Evolutionary conservation across 495 filamentous ascomycete species (phyloP).

Genomic region (Penicillium maclennaniae): DNA sequence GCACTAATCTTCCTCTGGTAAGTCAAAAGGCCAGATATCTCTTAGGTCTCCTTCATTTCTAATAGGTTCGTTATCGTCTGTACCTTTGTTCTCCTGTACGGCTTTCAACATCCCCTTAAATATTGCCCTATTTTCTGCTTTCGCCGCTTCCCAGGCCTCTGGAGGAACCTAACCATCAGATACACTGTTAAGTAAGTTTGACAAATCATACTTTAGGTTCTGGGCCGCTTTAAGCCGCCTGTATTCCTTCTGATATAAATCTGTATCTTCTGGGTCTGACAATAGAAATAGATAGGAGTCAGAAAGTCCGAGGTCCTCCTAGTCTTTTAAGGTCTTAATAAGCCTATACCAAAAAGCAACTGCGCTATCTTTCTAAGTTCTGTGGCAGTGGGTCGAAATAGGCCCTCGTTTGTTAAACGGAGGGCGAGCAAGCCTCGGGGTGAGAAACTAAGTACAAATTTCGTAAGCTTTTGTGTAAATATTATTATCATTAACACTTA

Average conservation of each 20-base stretch:
- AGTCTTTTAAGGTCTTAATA: slow-evolving; percentile 33
- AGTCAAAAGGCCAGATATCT: slow-evolving; percentile 39
- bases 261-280: slow-evolving; percentile 25
- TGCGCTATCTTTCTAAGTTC: slow-evolving; percentile 43
- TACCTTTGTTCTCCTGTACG: slow-evolving; percentile 25
- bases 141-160: slow-evolving; percentile 33
- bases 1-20: slow-evolving; percentile 3
- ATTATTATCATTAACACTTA: slow-evolving; percentile 6
- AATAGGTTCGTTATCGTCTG: slow-evolving; percentile 30
- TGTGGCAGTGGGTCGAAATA: slow-evolving; percentile 44
- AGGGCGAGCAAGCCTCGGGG: slow-evolving; percentile 30
- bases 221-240: slow-evolving; percentile 33
- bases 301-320: slow-evolving; percentile 37
- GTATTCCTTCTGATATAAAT: slow-evolving; percentile 24
- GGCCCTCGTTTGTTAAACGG: slow-evolving; percentile 34
- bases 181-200: slow-evolving; percentile 11
- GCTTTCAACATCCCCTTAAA: slow-evolving; percentile 32
- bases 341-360: slow-evolving; percentile 38
- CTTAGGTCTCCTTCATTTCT: slow-evolving; percentile 29
- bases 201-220: slow-evolving; percentile 28
- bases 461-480: slow-evolving; percentile 32
- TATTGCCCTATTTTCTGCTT: slow-evolving; percentile 29
- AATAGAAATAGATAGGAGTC: slow-evolving; percentile 34
- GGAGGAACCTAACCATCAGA: slow-evolving; percentile 40
- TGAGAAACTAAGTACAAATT: slow-evolving; percentile 26